Percentiles rank a stretch among this genome's conserved stretches.
phyloP scores from a whole-genome alignment of 345 rosid genomes.

The Corchorus olitorius region DNA sequence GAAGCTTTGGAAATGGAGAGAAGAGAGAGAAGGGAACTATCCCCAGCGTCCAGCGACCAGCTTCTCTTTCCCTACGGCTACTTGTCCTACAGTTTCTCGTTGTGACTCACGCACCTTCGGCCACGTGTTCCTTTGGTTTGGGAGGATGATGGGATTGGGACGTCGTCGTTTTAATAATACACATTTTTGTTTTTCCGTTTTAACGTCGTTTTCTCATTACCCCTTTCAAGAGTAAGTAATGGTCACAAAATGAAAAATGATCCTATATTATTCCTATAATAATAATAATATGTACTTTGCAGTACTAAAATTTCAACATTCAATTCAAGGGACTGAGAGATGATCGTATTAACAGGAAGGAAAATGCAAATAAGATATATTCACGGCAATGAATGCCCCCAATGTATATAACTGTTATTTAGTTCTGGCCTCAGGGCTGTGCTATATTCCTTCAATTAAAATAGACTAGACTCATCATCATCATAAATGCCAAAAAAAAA shows the following conservation, averaged over 20 bases:
- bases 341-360: no score
- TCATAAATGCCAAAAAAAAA: no score
- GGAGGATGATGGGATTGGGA: no score
- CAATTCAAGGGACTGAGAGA: no score
- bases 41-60: not conserved
- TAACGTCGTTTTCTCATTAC: not conserved
- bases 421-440: not conserved
- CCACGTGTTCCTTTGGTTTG: conserved; percentile 17
- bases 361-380: no score
- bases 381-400: no score
- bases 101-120: not conserved
- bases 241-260: no score
- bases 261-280: no score
- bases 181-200: not conserved
- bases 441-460: not conserved
- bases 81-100: conserved; percentile 9
- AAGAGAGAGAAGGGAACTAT: not conserved
- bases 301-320: no score
- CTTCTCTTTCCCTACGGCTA: conserved; percentile 19
- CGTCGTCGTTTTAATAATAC: not conserved
- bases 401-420: no score
- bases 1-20: conserved; percentile 15
- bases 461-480: not conserved
- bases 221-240: not conserved
- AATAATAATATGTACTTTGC: no score